These are phyloP conservation scores for Wickerhamiella spandovensis DNA, from an alignment of 805 yeast genomes.

Conservation along the genomic window DNA sequence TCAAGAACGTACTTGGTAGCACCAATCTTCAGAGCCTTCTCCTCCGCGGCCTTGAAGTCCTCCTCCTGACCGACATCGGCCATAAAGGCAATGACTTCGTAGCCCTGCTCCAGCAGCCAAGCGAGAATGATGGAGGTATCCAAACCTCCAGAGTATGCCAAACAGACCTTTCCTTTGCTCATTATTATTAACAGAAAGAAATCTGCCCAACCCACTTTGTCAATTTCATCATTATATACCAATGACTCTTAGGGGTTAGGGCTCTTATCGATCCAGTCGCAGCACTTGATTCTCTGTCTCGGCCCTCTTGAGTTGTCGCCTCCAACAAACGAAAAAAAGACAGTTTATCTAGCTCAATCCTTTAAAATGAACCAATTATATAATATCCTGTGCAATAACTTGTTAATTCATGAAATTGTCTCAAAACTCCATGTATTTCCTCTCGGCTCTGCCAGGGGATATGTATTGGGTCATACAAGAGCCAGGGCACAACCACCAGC, in stretches of 20 bases:
- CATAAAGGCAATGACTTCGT: slow-evolving; percentile 95
- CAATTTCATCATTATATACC: background rate
- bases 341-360: background rate
- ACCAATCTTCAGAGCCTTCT: slow-evolving; percentile 91
- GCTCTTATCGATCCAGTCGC: background rate
- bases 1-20: slow-evolving; percentile 90
- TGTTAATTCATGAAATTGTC: background rate
- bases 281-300: background rate
- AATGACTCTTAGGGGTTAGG: background rate
- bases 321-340: background rate
- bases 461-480: background rate
- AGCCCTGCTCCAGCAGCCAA: slow-evolving; percentile 95
- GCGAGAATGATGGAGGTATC: slow-evolving; percentile 97
- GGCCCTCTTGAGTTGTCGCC: background rate
- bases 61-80: slow-evolving; percentile 99
- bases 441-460: too few species aligned
- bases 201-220: background rate
- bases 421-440: background rate
- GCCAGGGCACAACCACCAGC: background rate
- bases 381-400: background rate
- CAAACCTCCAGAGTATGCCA: slow-evolving; percentile 98
- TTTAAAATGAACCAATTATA: background rate
- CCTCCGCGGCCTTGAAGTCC: slow-evolving; percentile 94
- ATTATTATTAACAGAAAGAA: slow-evolving; percentile 26
- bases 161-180: slow-evolving; percentile 98